Conservation (phyloP, 2,329 filamentous ascomycete species). For the Hypoxylon sp. region DNA sequence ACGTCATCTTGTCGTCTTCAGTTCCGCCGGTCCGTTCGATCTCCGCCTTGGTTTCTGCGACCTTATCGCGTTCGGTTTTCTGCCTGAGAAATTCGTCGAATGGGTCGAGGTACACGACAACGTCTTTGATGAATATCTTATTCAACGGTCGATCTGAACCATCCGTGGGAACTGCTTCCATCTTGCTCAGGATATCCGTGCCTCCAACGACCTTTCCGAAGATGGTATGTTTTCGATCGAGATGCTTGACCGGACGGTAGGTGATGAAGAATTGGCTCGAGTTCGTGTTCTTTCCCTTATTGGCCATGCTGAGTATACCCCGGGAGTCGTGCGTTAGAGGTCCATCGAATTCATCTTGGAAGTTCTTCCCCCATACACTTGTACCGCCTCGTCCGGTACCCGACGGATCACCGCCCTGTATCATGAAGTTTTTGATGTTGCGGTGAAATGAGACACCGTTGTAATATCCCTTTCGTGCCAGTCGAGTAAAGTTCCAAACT, state of each 20-base stretch:
- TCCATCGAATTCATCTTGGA: constrained; percentile 91
- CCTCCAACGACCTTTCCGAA: constrained; percentile 88
- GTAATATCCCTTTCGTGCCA: constrained; percentile 92
- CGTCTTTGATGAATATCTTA: constrained; percentile 81
- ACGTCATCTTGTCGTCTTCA: constrained; percentile 90
- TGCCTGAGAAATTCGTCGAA: constrained; percentile 92
- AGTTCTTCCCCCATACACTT: constrained; percentile 94
- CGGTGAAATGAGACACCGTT: constrained; percentile 85
- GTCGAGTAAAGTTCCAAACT: constrained; percentile 94
- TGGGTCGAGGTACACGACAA: constrained; percentile 89
- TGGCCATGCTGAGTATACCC: constrained; percentile 91
- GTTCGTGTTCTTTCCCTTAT: constrained; percentile 98
- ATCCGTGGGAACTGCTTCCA: constrained; percentile 82
- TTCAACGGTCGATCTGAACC: constrained; percentile 77
- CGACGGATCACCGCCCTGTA: constrained; percentile 94
- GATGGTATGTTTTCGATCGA: constrained; percentile 97
- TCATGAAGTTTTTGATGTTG: constrained; percentile 97
- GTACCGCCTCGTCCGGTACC: constrained; percentile 90
- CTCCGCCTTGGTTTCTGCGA: constrained; percentile 67
- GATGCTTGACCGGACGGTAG: constrained; percentile 83
- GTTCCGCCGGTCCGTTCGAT: constrained; percentile 72
- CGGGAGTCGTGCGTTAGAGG: constrained; percentile 83
- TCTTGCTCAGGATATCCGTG: constrained; percentile 71
- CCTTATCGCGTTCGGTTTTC: constrained; percentile 69
- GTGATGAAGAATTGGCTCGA: constrained; percentile 94